Conservation (phyloP, 441 rosid species). For the Mallotus repandus region DNA sequence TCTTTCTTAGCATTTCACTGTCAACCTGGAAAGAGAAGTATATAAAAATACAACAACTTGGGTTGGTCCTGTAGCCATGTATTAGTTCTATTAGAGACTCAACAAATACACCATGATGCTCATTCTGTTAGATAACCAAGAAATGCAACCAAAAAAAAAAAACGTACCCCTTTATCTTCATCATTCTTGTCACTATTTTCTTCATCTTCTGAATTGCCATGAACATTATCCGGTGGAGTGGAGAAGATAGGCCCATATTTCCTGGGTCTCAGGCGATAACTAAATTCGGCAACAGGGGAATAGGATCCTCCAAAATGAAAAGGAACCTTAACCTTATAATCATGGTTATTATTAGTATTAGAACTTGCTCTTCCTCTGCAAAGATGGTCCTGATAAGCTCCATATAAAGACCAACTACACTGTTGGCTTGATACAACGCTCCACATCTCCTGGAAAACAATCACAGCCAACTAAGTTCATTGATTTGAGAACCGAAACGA, state of each 20-base stretch:
- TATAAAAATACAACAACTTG: not conserved
- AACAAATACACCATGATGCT: not conserved
- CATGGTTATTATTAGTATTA: slow-evolving; percentile 35
- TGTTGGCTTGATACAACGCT: slow-evolving; percentile 54
- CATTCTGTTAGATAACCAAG: not conserved
- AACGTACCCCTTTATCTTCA: slow-evolving; percentile 41
- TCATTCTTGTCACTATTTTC: slow-evolving; percentile 37
- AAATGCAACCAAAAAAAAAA: not conserved
- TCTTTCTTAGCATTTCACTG: slow-evolving; percentile 55
- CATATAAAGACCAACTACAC: slow-evolving; percentile 43
- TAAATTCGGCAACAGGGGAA: slow-evolving; percentile 30
- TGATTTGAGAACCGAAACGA: too few relatives aligned
- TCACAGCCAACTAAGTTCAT: too few relatives aligned
- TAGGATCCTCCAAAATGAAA: slow-evolving; percentile 33
- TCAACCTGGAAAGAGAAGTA: slow-evolving; percentile 40
- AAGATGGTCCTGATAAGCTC: slow-evolving; percentile 37
- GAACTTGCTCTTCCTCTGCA: slow-evolving; percentile 41
- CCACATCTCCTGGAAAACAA: slow-evolving; percentile 39
- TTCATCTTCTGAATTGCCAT: slow-evolving; percentile 44
- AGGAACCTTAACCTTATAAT: slow-evolving; percentile 25
- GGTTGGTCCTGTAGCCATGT: not conserved
- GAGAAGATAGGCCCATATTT: slow-evolving; percentile 40
- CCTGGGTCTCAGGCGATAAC: slow-evolving; percentile 27
- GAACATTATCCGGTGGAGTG: slow-evolving; percentile 44
- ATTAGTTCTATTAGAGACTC: not conserved